Conservation (phyloP, 1,139 yeast genomes). For the Sugiyamaella japonica region DNA sequence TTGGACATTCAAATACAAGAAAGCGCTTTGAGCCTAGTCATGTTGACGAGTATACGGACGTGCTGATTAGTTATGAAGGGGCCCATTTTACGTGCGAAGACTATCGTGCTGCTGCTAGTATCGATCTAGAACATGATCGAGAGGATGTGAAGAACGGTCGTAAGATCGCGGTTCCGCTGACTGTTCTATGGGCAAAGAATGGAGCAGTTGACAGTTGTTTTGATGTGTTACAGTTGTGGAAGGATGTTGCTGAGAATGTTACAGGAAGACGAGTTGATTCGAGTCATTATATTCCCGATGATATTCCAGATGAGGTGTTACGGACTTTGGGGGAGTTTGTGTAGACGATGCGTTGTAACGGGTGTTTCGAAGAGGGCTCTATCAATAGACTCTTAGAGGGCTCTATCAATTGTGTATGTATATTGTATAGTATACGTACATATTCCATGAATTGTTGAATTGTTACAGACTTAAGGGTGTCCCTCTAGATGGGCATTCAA, state of each 20-base stretch:
- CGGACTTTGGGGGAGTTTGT: not conserved
- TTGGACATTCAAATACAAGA: constrained; percentile 1
- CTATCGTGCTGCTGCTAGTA: constrained; percentile 25
- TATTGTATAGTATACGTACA: no score
- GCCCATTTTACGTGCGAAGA: constrained; percentile 27
- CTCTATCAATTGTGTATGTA: no score
- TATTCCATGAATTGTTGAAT: no score
- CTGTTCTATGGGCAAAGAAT: constrained; percentile 22
- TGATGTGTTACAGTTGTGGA: constrained; percentile 22
- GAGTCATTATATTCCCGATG: constrained; percentile 28
- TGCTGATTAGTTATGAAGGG: constrained; percentile 6
- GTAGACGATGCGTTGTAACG: no score
- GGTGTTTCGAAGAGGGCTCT: no score
- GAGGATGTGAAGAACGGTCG: constrained; percentile 17
- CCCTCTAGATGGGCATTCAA: no score
- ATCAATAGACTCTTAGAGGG: no score
- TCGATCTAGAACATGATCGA: constrained; percentile 24
- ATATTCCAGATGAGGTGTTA: constrained; percentile 17
- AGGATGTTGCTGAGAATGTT: constrained; percentile 19
- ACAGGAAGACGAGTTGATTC: constrained; percentile 17
- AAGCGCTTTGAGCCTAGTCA: constrained; percentile 7
- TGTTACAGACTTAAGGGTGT: no score
- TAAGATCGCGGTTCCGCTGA: constrained; percentile 19
- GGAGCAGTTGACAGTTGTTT: constrained; percentile 23
- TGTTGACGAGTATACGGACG: constrained; percentile 6